Percentiles rank a stretch among this genome's conserved stretches.
Conservation (phyloP, 192 early-diverging fungal genomes). For the Lunasporangiospora selenospora region DNA sequence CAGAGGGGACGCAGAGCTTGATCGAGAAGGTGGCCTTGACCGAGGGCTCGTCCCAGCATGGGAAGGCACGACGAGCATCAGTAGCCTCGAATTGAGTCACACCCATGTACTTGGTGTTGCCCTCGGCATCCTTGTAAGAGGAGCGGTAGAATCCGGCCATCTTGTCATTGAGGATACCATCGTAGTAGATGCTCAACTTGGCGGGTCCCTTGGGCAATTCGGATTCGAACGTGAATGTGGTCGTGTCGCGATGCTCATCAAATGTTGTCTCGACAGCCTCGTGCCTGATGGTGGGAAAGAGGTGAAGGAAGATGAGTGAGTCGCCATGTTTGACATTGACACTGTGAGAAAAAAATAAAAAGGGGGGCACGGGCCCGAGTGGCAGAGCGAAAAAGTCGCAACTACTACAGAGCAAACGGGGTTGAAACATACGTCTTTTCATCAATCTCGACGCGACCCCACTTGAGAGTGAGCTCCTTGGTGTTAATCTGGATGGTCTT, state of each 20-base stretch:
- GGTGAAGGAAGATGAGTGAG: no score
- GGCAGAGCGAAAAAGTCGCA: no score
- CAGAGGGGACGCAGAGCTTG: slow-evolving; percentile 75
- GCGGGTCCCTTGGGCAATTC: slow-evolving; percentile 55
- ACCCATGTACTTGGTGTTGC: slow-evolving; percentile 68
- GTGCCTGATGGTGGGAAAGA: slow-evolving; percentile 9
- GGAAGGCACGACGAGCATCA: slow-evolving; percentile 88
- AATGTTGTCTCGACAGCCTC: slow-evolving; percentile 50
- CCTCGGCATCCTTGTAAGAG: slow-evolving; percentile 57
- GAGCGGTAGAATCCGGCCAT: slow-evolving; percentile 97
- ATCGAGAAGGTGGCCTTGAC: slow-evolving; percentile 96
- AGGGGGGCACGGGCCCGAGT: no score
- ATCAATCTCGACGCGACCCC: slow-evolving; percentile 31
- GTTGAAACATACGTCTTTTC: slow-evolving; percentile 25
- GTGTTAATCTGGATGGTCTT: slow-evolving; percentile 46
- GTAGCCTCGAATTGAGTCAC: slow-evolving; percentile 97
- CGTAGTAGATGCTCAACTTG: slow-evolving; percentile 63
- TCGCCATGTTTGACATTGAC: no score
- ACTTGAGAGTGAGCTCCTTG: slow-evolving; percentile 33
- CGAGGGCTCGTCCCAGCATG: slow-evolving; percentile 96
- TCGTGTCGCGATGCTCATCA: slow-evolving; percentile 55
- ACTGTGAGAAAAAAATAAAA: no score
- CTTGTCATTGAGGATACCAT: slow-evolving; percentile 79
- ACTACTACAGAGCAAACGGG: no score
- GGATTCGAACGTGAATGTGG: slow-evolving; percentile 64